phyloP scores from a whole-genome alignment of 2,329 filamentous ascomycete species.

The Aspergillus glaucus region DNA sequence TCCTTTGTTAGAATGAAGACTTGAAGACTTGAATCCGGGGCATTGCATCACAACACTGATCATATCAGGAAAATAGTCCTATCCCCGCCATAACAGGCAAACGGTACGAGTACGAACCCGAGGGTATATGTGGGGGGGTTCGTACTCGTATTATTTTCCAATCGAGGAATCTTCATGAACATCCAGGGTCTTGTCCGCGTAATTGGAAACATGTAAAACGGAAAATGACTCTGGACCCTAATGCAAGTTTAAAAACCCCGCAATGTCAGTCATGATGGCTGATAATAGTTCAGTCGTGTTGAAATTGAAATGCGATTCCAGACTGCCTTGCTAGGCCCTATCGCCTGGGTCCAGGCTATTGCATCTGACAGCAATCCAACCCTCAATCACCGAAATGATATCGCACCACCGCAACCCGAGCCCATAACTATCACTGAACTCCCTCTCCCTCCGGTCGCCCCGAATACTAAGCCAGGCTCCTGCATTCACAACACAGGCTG shows the following conservation, averaged over 20 bases:
- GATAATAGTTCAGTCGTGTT: too few species aligned
- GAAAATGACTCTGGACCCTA: too few species aligned
- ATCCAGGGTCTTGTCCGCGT: too few species aligned
- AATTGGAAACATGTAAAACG: too few species aligned
- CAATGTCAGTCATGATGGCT: neutral
- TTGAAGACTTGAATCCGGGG: neutral
- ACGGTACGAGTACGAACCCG: neutral
- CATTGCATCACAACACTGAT: neutral
- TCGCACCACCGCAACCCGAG: slow-evolving; percentile 23
- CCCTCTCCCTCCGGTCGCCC: slow-evolving; percentile 32
- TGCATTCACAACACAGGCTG: slow-evolving; percentile 37
- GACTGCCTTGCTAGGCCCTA: neutral
- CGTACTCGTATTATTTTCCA: neutral
- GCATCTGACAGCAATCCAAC: neutral
- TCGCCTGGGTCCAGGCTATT: neutral
- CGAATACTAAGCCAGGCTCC: slow-evolving; percentile 19
- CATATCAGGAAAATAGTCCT: neutral
- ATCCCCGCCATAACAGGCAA: neutral
- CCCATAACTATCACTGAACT: slow-evolving; percentile 31
- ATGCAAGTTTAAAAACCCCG: neutral
- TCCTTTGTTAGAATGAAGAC: too few species aligned
- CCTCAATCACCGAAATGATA: neutral
- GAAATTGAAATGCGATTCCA: neutral
- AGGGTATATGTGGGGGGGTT: neutral
- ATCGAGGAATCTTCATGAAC: too few species aligned